Conservation (phyloP, 1,139 yeast species). For the Pichia sp. region DNA sequence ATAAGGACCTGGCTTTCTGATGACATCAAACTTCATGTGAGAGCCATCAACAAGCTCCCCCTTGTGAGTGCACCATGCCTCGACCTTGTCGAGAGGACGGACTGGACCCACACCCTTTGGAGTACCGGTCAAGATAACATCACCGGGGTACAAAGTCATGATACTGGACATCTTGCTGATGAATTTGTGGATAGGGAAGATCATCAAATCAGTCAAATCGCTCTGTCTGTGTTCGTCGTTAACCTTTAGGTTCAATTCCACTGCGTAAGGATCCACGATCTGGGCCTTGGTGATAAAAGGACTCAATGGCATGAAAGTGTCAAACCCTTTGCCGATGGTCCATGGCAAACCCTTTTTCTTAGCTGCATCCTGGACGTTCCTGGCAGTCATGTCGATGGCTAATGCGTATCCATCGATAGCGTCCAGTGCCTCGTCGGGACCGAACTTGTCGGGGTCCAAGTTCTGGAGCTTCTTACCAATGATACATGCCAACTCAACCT, state of each 20-base stretch:
- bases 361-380: slow-evolving; percentile 94
- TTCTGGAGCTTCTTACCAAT: slow-evolving; percentile 62
- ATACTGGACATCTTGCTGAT: slow-evolving; percentile 76
- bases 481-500: slow-evolving; percentile 83
- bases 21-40: slow-evolving; percentile 52
- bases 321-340: slow-evolving; percentile 95
- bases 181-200: slow-evolving; percentile 79
- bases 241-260: slow-evolving; percentile 58
- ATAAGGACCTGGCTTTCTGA: slow-evolving; percentile 78
- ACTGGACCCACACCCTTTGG: slow-evolving; percentile 96
- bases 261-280: slow-evolving; percentile 73
- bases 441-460: slow-evolving; percentile 51
- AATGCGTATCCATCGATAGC: slow-evolving; percentile 81
- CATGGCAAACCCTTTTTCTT: slow-evolving; percentile 94
- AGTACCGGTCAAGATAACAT: slow-evolving; percentile 88
- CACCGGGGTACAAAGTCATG: slow-evolving; percentile 90
- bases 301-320: slow-evolving; percentile 86
- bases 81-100: slow-evolving; percentile 69
- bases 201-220: slow-evolving; percentile 80
- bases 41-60: slow-evolving; percentile 54
- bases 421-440: slow-evolving; percentile 65
- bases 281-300: slow-evolving; percentile 58
- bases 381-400: slow-evolving; percentile 90
- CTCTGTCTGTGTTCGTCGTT: slow-evolving; percentile 70
- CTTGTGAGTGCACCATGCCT: slow-evolving; percentile 55